A percentile compares a stretch with the other conserved stretches of the same genome.
These are phyloP conservation scores for Coleophoma cylindrospora DNA, from an alignment of 2,329 filamentous ascomycete species.

Conservation along the genomic window DNA sequence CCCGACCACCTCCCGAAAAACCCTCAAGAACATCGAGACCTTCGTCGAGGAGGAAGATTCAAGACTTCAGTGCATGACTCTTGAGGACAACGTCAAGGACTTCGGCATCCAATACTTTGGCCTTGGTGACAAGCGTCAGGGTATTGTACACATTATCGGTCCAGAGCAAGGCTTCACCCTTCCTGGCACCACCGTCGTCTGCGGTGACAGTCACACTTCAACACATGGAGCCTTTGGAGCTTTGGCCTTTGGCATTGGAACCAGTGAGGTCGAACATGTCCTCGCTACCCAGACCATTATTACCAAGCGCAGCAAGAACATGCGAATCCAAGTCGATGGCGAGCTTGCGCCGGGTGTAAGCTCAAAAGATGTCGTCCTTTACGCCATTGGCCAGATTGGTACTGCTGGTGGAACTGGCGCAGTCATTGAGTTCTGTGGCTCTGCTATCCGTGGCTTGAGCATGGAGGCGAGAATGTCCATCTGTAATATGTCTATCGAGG, in stretches of 20 bases:
- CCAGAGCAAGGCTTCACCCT: constrained; percentile 98
- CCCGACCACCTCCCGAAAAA: constrained; percentile 84
- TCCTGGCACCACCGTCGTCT: constrained; percentile 93
- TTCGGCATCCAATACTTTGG: constrained; percentile 98
- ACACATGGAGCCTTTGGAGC: constrained; percentile 96
- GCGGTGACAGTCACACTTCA: constrained; percentile 96
- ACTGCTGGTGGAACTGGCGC: constrained; percentile 91
- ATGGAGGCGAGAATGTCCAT: constrained; percentile 99
- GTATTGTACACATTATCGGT: constrained; percentile 97
- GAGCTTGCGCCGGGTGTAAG: constrained; percentile 85
- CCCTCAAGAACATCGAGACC: constrained; percentile 85
- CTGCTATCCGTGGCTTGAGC: constrained; percentile 80
- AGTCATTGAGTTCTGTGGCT: constrained; percentile 97
- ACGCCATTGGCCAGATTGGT: constrained; percentile 90
- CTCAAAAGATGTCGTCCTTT: constrained; percentile 91
- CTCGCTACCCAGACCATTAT: constrained; percentile 94
- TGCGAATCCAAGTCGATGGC: constrained; percentile 93
- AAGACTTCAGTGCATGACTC: constrained; percentile 85
- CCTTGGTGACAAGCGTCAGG: constrained; percentile 91
- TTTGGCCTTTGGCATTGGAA: constrained; percentile 94
- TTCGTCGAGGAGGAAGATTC: constrained; percentile 97
- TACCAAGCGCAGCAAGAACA: constrained; percentile 95
- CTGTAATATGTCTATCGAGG: constrained; percentile 99
- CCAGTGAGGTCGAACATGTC: constrained; percentile 97
- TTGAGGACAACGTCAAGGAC: constrained; percentile 96